Base-by-base conservation (phyloP, 2,329 filamentous ascomycete genomes). In the Trichoderma semiorbis region DNA sequence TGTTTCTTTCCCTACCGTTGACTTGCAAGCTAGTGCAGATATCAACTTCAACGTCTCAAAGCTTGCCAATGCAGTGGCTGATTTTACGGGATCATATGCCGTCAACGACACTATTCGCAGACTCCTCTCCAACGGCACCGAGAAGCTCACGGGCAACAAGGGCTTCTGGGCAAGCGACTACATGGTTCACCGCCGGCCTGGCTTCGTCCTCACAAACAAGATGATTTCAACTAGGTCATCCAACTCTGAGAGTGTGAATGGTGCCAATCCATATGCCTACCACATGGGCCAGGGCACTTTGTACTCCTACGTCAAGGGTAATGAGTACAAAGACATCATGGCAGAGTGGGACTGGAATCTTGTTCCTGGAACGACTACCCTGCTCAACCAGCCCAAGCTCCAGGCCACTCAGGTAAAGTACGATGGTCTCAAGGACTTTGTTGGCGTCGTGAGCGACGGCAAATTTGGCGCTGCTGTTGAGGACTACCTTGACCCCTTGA, bases 41-140 rank as follows among this genome's bases (percentile, higher is more conserved):
- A 75, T 77, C 72, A 76, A 76, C 70, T 76, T 77, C 70, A 76
- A 77, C 39, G 71, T 74, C 24, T 70, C 73, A 5, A 76, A 76
- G 43, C 74, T 77, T 5, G 74, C 71, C 1, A 60, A 26, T 3
- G 75, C 75, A 8, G 72, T 73, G 5, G 70, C 71, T 0, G 74
- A 77, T 43, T 77, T 77, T n/a, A 26, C 66, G 1, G 75, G 74
- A 5, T 26, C 63, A 6, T 61, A 73, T n/a, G 43, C 74, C 14
- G 66, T 76, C 16, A 72, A 62, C 7, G 73, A 73, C 10, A 72
- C 71, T 0, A 73, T 76, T 11, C 55, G 71, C 7, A 70, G 75
- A 1, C 68, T 76, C 2, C n/a, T 66, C 4, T 77, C 75, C 28
- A 76, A 76, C 26, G 75, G 75, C 16, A 75, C 75, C 1, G 72